phyloP scores from a whole-genome alignment of 352 stramenopile genomes.

The Phytopythium oedochilum region DNA sequence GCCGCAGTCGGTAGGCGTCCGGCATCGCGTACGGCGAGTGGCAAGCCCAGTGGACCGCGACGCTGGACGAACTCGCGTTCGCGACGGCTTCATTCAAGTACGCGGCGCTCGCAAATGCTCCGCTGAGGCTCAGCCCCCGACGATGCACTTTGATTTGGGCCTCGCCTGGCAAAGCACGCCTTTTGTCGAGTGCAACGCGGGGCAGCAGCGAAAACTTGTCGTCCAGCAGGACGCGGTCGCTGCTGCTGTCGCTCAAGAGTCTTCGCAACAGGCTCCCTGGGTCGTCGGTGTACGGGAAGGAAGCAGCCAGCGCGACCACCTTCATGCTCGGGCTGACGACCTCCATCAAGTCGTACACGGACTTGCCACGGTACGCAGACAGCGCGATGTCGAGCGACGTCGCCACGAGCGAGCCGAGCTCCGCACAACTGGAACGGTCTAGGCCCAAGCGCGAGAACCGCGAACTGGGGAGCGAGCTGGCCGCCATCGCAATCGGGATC shows the following conservation, averaged over 20 bases:
- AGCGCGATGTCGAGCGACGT: conserved; percentile 50
- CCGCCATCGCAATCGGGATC: conserved; percentile 46
- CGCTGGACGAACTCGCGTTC: conserved; percentile 17
- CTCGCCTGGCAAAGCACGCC: not conserved
- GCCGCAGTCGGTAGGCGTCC: conserved; percentile 14
- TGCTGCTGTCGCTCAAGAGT: conserved; percentile 13
- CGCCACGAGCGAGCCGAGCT: conserved; percentile 30
- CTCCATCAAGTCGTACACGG: conserved; percentile 40
- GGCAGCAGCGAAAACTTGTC: conserved; percentile 42
- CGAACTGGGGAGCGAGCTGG: conserved; percentile 17
- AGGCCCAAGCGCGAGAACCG: conserved; percentile 24
- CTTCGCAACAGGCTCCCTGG: conserved; percentile 25
- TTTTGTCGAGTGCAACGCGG: conserved; percentile 8
- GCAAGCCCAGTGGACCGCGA: conserved; percentile 37
- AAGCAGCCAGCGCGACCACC: conserved; percentile 42
- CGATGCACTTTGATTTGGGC: conserved; percentile 21
- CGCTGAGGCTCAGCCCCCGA: conserved; percentile 44
- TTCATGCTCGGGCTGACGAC: conserved; percentile 50
- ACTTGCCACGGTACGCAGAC: conserved; percentile 25
- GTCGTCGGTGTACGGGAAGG: conserved; percentile 30
- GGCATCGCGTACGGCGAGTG: conserved; percentile 16
- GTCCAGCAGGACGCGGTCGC: conserved; percentile 4
- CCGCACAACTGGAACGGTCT: conserved; percentile 21
- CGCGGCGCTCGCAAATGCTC: conserved; percentile 24
- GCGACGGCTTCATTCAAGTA: conserved; percentile 27